Evolutionary conservation across 495 filamentous ascomycete genomes (phyloP), one percentile per base, ranked within the genome.

Genomic region (Tirmania nivea): DNA sequence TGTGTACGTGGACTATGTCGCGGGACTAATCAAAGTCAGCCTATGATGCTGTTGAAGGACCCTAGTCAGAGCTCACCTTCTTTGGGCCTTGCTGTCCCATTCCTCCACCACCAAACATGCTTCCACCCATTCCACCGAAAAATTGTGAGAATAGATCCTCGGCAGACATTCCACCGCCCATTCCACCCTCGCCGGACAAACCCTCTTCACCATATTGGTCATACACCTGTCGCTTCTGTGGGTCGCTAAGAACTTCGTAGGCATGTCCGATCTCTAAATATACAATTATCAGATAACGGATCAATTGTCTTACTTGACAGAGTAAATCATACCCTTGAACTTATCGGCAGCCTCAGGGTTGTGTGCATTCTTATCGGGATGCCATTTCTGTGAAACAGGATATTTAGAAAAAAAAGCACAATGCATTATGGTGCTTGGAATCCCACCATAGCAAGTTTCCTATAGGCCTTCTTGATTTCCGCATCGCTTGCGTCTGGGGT

Each of bases 191-290:
- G 56, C 83, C 80, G 69, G 94, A 86, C 25, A 99, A 75, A 53
- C 90, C 90, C 60, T 92, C 87, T 69, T 96, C 86, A 60, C 90
- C 90, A 80, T 89, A 93, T 63, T 94, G 86, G 64, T 99, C 90
- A 68, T 99, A 99, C 55, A 95, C 62, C 56, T 75, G 67, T 57
- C 90, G 84, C 73, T 94, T 95, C 68, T 96, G 78, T 25, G 83
- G 68, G 61, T 99, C 92, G 55, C 82, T 87, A 19, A 99, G 78
- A 57, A 84, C 76, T 70, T 99, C 92, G 67, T 95, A 96, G 35
- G 90, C 90, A 59, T 87, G 80, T 52, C 85, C 92, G 50, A 96
- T 75, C 62, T 95, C 89, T 50, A 21, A 12, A 25, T 20, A 1
- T 2, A 31, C 48, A 50, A 25, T 12, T 12, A 50, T 50, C 10